Percentiles rank a stretch among this genome's conserved stretches.
Evolutionary conservation across 2,329 filamentous ascomycete species (phyloP).

Genomic region (Kalmusia sp.): DNA sequence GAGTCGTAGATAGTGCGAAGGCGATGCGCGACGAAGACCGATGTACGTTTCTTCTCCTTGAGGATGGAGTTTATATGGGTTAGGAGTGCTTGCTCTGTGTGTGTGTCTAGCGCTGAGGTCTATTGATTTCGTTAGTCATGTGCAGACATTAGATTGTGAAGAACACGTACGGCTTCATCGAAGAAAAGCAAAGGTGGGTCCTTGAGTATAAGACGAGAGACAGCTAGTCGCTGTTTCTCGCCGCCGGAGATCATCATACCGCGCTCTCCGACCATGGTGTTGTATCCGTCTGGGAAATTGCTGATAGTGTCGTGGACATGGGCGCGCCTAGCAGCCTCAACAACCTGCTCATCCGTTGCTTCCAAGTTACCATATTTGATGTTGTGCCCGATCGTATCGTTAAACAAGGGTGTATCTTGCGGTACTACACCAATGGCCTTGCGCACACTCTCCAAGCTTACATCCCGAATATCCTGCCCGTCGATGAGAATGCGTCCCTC

Average conservation of each 20-base stretch:
- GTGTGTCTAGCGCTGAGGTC: constrained; percentile 89
- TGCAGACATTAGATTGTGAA: not conserved
- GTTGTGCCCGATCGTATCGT: constrained; percentile 94
- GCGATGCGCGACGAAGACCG: constrained; percentile 92
- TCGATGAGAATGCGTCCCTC: constrained; percentile 87
- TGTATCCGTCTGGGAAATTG: constrained; percentile 84
- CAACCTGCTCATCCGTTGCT: constrained; percentile 74
- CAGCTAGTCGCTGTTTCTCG: constrained; percentile 89
- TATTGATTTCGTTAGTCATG: constrained; percentile 30
- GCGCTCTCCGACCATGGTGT: constrained; percentile 89
- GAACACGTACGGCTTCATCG: constrained; percentile 75
- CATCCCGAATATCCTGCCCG: constrained; percentile 86
- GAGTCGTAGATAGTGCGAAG: constrained; percentile 93
- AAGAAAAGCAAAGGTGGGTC: constrained; percentile 92
- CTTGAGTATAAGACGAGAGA: constrained; percentile 84
- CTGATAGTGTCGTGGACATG: constrained; percentile 78
- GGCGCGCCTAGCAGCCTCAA: constrained; percentile 80
- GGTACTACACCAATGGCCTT: constrained; percentile 92
- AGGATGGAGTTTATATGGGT: constrained; percentile 92
- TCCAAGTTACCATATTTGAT: constrained; percentile 89
- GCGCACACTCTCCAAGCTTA: constrained; percentile 82
- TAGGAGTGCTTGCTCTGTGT: constrained; percentile 90
- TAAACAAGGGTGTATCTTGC: constrained; percentile 96
- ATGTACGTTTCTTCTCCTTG: constrained; percentile 85
- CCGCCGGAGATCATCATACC: constrained; percentile 97